A percentile compares a stretch with the other conserved stretches of the same genome.
These are phyloP conservation scores for Aspergillus avenaceus DNA, from an alignment of 495 filamentous ascomycete genomes.

Conservation along the genomic window DNA sequence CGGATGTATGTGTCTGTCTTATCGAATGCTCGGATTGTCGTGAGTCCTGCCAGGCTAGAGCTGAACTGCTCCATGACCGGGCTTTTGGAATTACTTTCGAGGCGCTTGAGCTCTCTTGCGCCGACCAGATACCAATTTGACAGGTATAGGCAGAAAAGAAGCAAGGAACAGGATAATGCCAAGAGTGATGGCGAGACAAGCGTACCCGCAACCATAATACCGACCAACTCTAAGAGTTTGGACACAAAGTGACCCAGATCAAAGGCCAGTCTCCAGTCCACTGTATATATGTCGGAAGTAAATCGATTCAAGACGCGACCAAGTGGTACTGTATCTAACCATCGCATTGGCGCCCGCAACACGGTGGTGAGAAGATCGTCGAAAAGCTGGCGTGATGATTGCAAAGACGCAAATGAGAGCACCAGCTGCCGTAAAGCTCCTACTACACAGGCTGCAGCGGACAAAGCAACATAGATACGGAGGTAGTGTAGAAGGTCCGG, in stretches of 20 bases:
- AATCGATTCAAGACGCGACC: conserved; percentile 75
- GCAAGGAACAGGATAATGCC: conserved; percentile 16
- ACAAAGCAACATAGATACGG: conserved; percentile 60
- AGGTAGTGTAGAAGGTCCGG: conserved; percentile 52
- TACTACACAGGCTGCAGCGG: conserved; percentile 49
- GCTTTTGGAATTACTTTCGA: conserved; percentile 65
- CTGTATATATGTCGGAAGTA: conserved; percentile 65
- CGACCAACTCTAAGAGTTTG: conserved; percentile 33
- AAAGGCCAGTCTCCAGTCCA: conserved; percentile 58
- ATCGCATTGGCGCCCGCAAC: conserved; percentile 64
- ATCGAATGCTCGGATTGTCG: conserved; percentile 69
- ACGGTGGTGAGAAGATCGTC: conserved; percentile 59
- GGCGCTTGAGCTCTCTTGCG: conserved; percentile 66
- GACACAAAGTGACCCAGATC: conserved; percentile 55
- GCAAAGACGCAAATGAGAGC: conserved; percentile 54
- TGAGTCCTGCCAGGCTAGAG: conserved; percentile 59
- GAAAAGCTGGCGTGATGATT: conserved; percentile 60
- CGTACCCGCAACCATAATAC: conserved; percentile 25
- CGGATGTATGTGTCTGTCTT: conserved; percentile 58
- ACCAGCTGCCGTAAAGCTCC: conserved; percentile 56
- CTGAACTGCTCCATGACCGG: conserved; percentile 72
- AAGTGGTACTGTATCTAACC: conserved; percentile 76
- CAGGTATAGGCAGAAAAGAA: conserved; percentile 48
- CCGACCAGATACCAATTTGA: conserved; percentile 59
- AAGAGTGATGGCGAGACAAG: conserved; percentile 26